Evolutionary conservation across 2,329 filamentous ascomycete genomes (phyloP).

Genomic region (Diaporthe destruens): DNA sequence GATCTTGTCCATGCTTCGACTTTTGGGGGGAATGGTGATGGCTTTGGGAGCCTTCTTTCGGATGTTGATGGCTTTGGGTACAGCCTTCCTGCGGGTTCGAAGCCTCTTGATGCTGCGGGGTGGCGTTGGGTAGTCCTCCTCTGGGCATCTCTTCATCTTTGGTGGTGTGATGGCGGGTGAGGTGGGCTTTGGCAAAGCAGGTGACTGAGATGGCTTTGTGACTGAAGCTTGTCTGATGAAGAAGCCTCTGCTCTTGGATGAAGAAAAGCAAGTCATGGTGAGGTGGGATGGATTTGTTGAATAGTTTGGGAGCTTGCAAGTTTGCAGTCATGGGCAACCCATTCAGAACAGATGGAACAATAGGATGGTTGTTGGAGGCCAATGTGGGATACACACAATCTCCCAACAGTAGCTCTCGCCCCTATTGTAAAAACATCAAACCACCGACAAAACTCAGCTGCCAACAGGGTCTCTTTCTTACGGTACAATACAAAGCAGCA

Average conservation of each 20-base stretch:
- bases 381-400: too few relatives aligned
- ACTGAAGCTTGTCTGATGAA: background rate
- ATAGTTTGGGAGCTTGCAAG: background rate
- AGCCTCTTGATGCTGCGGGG: conserved; percentile 15
- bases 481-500: background rate
- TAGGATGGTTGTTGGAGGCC: background rate
- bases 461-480: background rate
- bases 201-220: background rate
- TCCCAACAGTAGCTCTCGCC: background rate
- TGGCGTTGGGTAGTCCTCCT: conserved; percentile 5
- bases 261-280: background rate
- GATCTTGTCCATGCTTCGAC: background rate
- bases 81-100: background rate
- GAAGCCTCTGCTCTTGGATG: background rate
- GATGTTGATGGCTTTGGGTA: background rate
- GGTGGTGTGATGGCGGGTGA: background rate
- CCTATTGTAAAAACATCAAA: background rate
- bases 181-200: background rate
- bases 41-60: background rate
- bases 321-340: background rate
- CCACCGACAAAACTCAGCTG: background rate
- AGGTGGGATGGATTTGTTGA: background rate
- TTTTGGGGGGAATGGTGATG: background rate
- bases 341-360: conserved; percentile 14
- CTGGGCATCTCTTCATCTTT: conserved; percentile 15